Percentiles rank a stretch among this genome's conserved stretches.
Evolutionary conservation across 2,329 filamentous ascomycete species (phyloP).

Genomic region (Penicillium sp.): DNA sequence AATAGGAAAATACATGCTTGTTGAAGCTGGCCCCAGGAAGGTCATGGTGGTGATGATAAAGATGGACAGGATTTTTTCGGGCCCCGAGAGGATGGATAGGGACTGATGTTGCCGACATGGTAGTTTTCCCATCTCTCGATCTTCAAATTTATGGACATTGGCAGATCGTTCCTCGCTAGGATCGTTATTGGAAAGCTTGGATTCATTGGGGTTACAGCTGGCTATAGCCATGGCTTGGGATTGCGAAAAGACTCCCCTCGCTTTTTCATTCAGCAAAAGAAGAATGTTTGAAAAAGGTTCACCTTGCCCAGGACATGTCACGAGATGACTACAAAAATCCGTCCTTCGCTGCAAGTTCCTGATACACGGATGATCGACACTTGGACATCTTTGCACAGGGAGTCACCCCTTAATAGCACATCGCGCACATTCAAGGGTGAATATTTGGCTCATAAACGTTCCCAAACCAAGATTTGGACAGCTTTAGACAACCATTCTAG

Average conservation of each 20-base stretch:
- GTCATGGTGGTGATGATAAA: background rate
- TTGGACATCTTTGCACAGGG: background rate
- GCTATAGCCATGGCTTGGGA: background rate
- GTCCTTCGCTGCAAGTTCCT: background rate
- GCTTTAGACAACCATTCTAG: background rate
- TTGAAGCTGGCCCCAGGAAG: background rate
- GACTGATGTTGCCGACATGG: background rate
- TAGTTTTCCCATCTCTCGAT: background rate
- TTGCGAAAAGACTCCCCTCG: background rate
- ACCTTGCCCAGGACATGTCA: background rate
- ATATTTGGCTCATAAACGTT: background rate
- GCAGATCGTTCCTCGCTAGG: background rate
- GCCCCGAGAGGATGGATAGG: background rate
- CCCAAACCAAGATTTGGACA: background rate
- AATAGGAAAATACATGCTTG: background rate
- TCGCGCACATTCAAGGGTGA: background rate
- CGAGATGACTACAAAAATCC: background rate
- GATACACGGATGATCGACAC: background rate
- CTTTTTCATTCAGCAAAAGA: background rate
- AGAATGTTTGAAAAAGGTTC: background rate
- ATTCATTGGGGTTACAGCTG: background rate
- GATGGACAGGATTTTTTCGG: background rate
- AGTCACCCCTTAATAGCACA: background rate
- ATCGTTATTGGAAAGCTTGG: background rate
- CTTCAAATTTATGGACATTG: background rate